Evolutionary conservation across 1,284 basidiomycete genomes (phyloP).

Genomic region (Mycena citricolor): DNA sequence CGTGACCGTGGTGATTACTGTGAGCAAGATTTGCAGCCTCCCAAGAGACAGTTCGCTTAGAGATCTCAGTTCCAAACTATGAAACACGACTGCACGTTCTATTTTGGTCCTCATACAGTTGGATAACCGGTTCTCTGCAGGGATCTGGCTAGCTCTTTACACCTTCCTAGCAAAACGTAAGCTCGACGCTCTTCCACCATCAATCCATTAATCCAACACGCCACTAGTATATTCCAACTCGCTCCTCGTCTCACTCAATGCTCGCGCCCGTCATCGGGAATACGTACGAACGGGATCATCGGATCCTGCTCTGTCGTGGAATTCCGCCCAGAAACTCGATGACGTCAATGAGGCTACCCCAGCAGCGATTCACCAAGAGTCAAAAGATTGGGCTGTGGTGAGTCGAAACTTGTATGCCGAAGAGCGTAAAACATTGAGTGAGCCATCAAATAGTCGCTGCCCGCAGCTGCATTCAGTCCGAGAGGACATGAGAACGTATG

Average conservation of each 20-base stretch:
- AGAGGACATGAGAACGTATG: too few species aligned
- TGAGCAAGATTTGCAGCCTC: constrained; percentile 2
- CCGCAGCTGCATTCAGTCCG: too few species aligned
- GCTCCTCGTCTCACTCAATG: constrained; percentile 8
- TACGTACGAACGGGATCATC: too few species aligned
- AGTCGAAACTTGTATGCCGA: too few species aligned
- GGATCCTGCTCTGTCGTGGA: too few species aligned
- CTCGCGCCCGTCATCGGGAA: neutral
- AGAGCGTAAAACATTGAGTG: too few species aligned
- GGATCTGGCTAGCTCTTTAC: constrained; percentile 24
- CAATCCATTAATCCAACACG: neutral
- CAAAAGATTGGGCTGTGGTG: too few species aligned
- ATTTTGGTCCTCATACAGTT: neutral
- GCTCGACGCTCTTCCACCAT: neutral
- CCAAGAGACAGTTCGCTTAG: neutral
- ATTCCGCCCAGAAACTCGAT: too few species aligned
- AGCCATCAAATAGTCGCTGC: too few species aligned
- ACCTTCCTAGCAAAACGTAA: constrained; percentile 22
- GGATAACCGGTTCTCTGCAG: constrained; percentile 4
- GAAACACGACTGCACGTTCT: constrained; percentile 21
- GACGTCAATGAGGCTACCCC: too few species aligned
- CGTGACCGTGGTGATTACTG: constrained; percentile 21
- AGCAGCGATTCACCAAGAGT: too few species aligned
- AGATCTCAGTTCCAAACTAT: constrained; percentile 22
- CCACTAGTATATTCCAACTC: constrained; percentile 12